Base-by-base conservation (phyloP, 140 eudicot species). In the Oenanthe javanica region DNA sequence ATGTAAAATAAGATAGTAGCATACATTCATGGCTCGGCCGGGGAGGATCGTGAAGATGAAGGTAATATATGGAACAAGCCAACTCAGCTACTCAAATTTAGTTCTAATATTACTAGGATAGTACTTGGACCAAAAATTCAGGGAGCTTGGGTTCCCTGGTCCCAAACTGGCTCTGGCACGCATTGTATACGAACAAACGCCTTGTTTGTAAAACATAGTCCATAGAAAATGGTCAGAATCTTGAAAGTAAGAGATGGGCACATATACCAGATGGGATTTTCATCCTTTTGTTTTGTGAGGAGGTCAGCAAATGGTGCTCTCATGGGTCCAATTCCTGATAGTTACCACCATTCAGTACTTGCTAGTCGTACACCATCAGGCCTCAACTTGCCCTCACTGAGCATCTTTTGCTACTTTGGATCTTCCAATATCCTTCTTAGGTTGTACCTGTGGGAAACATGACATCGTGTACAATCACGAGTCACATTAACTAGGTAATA, bases 311-410 rank as follows among this genome's bases (percentile, higher is more conserved):
- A 77, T 4, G 55, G 18, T 77, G 31, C 40, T 31, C 12, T 77
- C 51, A 4, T 57, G 72, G 80, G 50, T 15, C 80, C 71, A 12
- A 55, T 43, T 42, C 14, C 72, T 54, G 71, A 77, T 77, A 18
- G 80, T 7, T 27, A 77, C 80, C 49, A 40, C 74, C 2, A 51
- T 77, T 38, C 5, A 40, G 76, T 71, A 16, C 76, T 2, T 25
- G 50, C 9, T 1, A 42, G 12, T 72, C 52, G 52, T 40, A 69
- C 75, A 14, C 27, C 66, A 25, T 19, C 27, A 57, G 66, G 9
- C 76, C 6, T 42, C 27, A 72, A 38, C 76, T 40, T 72, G 51
- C 76, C 1, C 50, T 72, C 50, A 43, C 25, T 5, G 13, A 52
- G 2, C 23, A 12, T 47, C 15, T 5, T 38, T 72, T 72, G 14